A percentile compares a stretch with the other conserved stretches of the same genome.
Evolutionary conservation across 2,329 filamentous ascomycete genomes (phyloP).

Genomic region (Xylariaceae sp.): DNA sequence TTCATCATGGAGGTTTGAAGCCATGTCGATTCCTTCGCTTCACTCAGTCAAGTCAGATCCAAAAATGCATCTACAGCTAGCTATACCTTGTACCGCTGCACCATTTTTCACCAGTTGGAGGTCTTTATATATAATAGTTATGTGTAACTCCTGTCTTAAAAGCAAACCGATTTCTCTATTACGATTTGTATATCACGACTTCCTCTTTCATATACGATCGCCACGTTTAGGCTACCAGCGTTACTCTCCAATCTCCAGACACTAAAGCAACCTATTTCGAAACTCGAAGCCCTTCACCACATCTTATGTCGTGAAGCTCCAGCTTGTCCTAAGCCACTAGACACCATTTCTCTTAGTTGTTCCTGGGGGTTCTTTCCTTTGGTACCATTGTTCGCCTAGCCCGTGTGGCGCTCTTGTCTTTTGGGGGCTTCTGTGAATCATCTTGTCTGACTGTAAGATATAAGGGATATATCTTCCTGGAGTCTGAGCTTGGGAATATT

Average conservation of each 20-base stretch:
- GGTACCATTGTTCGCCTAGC: background rate
- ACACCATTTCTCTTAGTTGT: background rate
- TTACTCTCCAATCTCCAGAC: background rate
- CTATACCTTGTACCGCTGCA: conserved; percentile 2
- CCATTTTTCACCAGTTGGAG: background rate
- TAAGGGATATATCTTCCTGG: too few species aligned
- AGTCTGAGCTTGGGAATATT: too few species aligned
- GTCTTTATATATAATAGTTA: background rate
- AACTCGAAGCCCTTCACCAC: background rate
- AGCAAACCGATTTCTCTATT: background rate
- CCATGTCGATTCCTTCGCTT: conserved; percentile 7
- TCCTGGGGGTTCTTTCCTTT: background rate
- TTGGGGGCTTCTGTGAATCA: background rate
- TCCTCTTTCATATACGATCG: conserved; percentile 15
- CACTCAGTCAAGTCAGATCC: conserved; percentile 5
- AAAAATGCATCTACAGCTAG: conserved; percentile 11
- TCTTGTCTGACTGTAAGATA: background rate
- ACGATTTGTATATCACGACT: conserved; percentile 16
- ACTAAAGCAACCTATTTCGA: background rate
- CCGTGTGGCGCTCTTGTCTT: background rate
- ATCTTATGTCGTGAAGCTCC: background rate
- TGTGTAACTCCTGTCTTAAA: background rate
- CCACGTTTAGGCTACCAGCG: conserved; percentile 14
- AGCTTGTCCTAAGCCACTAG: background rate
- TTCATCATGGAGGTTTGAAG: conserved; percentile 4